phyloP scores from a whole-genome alignment of 495 filamentous ascomycete species.

The Lasiosphaeriaceae sp. region DNA sequence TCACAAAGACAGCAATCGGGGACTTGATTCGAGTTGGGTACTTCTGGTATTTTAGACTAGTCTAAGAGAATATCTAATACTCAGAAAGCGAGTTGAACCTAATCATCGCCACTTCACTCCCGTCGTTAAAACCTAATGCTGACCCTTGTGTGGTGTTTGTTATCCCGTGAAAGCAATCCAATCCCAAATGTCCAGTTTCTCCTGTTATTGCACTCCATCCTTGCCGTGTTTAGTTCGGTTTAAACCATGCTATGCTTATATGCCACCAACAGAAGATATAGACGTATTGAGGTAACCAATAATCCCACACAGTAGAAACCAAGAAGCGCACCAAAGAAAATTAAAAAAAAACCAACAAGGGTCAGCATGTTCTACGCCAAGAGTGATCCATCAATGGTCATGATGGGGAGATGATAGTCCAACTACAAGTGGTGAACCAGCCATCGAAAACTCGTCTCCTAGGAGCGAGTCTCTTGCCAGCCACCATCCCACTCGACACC shows the following conservation, averaged over 20 bases:
- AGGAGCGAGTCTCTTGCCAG: slow-evolving; percentile 61
- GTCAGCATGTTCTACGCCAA: slow-evolving; percentile 24
- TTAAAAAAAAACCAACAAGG: slow-evolving; percentile 18
- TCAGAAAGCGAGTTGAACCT: slow-evolving; percentile 50
- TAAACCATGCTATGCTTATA: slow-evolving; percentile 33
- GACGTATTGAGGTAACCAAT: slow-evolving; percentile 11
- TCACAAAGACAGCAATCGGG: not conserved
- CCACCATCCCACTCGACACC: slow-evolving; percentile 88
- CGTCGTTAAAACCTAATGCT: slow-evolving; percentile 19
- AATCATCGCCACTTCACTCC: slow-evolving; percentile 4
- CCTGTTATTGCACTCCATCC: not conserved
- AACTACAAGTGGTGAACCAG: slow-evolving; percentile 53
- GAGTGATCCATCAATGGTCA: slow-evolving; percentile 16
- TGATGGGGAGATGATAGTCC: slow-evolving; percentile 29
- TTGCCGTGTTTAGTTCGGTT: slow-evolving; percentile 25
- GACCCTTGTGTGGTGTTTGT: slow-evolving; percentile 19
- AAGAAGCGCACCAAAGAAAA: slow-evolving; percentile 12
- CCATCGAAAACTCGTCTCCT: slow-evolving; percentile 26
- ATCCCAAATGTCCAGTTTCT: slow-evolving; percentile 29
- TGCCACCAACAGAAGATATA: slow-evolving; percentile 13
- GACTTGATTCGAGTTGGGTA: slow-evolving; percentile 45
- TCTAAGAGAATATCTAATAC: slow-evolving; percentile 47
- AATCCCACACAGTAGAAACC: not conserved
- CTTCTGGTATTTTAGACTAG: slow-evolving; percentile 51
- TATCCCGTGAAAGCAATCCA: slow-evolving; percentile 8